Percentiles rank a stretch among this genome's conserved stretches.
These are phyloP conservation scores for Zizania palustris DNA, from an alignment of 202 grass and related monocot genomes.

Conservation along the genomic window DNA sequence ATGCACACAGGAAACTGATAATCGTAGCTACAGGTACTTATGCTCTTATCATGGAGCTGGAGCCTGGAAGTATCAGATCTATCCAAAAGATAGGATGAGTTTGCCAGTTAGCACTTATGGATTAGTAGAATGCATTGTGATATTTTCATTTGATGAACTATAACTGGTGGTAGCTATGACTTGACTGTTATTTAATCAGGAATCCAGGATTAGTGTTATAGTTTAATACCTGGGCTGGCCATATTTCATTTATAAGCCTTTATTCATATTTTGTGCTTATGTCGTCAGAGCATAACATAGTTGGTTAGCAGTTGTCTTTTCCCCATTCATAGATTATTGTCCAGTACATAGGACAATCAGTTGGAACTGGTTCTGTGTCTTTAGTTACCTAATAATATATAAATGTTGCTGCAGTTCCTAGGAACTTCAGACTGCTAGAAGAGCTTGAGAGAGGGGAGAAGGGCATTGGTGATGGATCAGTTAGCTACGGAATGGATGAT, in stretches of 20 bases:
- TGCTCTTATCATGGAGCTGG: neutral
- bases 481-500: slow-evolving; percentile 69
- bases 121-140: neutral
- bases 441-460: slow-evolving; percentile 70
- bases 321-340: neutral
- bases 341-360: neutral
- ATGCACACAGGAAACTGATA: neutral
- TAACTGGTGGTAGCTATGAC: no score
- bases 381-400: neutral
- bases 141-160: no score
- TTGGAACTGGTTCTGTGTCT: neutral
- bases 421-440: slow-evolving; percentile 62
- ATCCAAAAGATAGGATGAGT: neutral
- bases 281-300: no score
- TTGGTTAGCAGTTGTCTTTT: neutral
- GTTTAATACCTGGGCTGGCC: neutral
- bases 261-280: neutral
- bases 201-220: neutral
- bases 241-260: neutral
- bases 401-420: slow-evolving; percentile 49
- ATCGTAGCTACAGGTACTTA: no score
- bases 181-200: neutral
- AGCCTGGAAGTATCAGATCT: neutral
- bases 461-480: slow-evolving; percentile 64
- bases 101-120: neutral